Conservation (phyloP, 768 basidiomycete species). For the Exidia glandulosa region DNA sequence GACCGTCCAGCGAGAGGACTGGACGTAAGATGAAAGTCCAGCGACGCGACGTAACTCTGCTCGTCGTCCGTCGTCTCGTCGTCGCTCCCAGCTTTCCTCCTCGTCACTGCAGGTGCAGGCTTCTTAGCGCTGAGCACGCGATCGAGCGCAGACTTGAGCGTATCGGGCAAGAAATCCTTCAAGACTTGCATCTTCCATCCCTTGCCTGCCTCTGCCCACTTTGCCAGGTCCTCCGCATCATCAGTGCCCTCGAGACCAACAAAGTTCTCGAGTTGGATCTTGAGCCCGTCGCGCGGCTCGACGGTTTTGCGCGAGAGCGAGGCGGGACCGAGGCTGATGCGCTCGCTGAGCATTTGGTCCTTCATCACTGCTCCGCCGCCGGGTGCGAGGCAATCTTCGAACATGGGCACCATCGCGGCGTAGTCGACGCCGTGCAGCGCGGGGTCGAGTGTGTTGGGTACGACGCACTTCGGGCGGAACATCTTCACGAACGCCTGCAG, state of each 20-base stretch:
- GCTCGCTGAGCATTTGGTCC: slow-evolving; percentile 11
- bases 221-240: slow-evolving; percentile 31
- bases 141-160: neutral
- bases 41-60: neutral
- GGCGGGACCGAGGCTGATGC: slow-evolving; percentile 3
- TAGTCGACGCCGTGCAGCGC: slow-evolving; percentile 53
- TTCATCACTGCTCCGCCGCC: slow-evolving; percentile 15
- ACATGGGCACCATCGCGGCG: slow-evolving; percentile 58
- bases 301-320: neutral
- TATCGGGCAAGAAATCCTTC: slow-evolving; percentile 29
- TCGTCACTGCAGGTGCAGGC: neutral
- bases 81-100: neutral
- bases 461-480: slow-evolving; percentile 64
- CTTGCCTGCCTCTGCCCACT: slow-evolving; percentile 44
- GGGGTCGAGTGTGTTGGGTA: slow-evolving; percentile 67
- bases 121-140: neutral
- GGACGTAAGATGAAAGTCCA: neutral
- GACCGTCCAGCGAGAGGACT: neutral
- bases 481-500: slow-evolving; percentile 69
- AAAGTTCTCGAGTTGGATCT: slow-evolving; percentile 54
- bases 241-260: slow-evolving; percentile 43
- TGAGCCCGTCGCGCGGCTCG: slow-evolving; percentile 23
- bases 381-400: slow-evolving; percentile 42
- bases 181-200: slow-evolving; percentile 35
- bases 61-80: neutral